phyloP scores from a whole-genome alignment of 345 rosid genomes.

The Alliaria petiolata region DNA sequence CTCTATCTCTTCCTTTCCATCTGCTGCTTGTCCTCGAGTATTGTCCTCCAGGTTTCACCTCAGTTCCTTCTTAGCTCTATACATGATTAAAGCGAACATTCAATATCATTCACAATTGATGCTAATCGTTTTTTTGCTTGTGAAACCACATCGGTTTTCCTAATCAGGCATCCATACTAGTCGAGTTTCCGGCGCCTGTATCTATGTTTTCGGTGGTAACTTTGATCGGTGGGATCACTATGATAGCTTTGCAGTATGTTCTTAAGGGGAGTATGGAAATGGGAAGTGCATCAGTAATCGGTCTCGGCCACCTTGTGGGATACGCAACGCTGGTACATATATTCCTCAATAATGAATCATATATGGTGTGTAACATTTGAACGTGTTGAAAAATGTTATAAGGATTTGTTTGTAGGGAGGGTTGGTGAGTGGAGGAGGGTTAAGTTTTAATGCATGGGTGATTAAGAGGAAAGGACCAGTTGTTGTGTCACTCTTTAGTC shows the following conservation, averaged over 20 bases:
- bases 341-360: neutral
- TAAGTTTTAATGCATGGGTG: conserved; percentile 91
- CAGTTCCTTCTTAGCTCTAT: neutral
- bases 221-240: conserved; percentile 57
- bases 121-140: neutral
- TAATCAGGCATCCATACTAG: conserved; percentile 74
- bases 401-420: conserved; percentile 47
- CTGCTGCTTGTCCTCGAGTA: conserved; percentile 49
- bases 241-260: conserved; percentile 44
- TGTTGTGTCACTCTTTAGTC: conserved; percentile 75
- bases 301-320: conserved; percentile 38
- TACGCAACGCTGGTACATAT: conserved; percentile 55
- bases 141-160: neutral
- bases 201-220: conserved; percentile 64
- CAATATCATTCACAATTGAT: neutral
- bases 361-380: neutral
- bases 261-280: conserved; percentile 42
- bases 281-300: conserved; percentile 43
- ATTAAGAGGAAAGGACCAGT: conserved; percentile 87
- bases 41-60: conserved; percentile 68
- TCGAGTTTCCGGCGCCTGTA: conserved; percentile 80
- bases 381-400: neutral
- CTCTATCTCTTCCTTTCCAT: conserved; percentile 63
- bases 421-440: conserved; percentile 48
- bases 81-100: neutral